Base-by-base conservation (phyloP, 345 rosid genomes). In the Salix exigua region DNA sequence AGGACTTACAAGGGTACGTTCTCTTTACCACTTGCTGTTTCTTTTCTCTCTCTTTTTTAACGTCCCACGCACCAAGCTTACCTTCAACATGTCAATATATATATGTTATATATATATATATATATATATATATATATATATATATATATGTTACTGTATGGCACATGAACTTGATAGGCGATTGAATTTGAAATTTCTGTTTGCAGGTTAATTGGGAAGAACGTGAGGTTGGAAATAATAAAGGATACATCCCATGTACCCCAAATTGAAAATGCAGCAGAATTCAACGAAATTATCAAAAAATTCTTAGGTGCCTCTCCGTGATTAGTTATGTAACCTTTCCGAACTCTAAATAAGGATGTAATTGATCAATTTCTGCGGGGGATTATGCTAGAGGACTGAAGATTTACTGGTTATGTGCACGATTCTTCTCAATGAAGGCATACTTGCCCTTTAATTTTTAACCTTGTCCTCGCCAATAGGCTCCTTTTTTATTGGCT, bases 171-270 rank as follows among this genome's bases (percentile, higher is more conserved):
- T 55, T 40, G n/a, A 65, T 9, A 9, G 10, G 46, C 16, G 3
- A 42, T 42, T 42, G 48, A 35, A 13, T 19, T 2, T 71, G 38
- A 4, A 4, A 40, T 31, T 28, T 35, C 14, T 40, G 13, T 17
- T 66, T 83, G 83, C 84, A 94, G 98, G 90, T 48, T 90, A 65
- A 72, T 92, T 12, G 98, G 97, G 79, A 83, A 86, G 84, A 88
- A 88, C 50, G 85, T 88, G 67, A 89, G 81, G 76, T 58, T 94
- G 76, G 92, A 92, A 74, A 73, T 89, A 61, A 85, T 94, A 72
- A 65, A 83, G 68, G 82, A 88, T 37, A 83, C 98, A 25, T 87
- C 97, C 1, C 98, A 94, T 71, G 86, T 94, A 65, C 97, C 96
- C 13, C 98, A 94, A 79, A 81, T 88, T 38, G 98, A 94, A 76